A percentile compares a stretch with the other conserved stretches of the same genome.
These are phyloP conservation scores for Pichia sp. DNA, from an alignment of 1,139 yeast species.

Conservation along the genomic window DNA sequence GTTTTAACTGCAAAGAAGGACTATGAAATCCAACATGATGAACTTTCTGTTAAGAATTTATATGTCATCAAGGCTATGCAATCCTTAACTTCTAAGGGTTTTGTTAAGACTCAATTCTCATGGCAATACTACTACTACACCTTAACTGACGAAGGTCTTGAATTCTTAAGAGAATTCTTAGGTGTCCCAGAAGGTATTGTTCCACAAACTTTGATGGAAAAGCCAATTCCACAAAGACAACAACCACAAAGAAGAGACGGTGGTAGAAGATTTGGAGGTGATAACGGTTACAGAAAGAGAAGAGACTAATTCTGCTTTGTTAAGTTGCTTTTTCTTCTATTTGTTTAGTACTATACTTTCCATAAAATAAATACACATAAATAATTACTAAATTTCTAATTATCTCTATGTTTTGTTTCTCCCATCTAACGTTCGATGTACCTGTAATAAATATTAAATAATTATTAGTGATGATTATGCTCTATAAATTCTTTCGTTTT, in stretches of 20 bases:
- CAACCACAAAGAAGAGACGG: slow-evolving; percentile 49
- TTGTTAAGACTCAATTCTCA: slow-evolving; percentile 99
- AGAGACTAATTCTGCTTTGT: slow-evolving; percentile 24
- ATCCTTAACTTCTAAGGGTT: slow-evolving; percentile 98
- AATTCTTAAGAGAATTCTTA: slow-evolving; percentile 95
- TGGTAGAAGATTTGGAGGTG: slow-evolving; percentile 32
- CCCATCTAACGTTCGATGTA: too few species aligned
- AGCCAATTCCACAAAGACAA: slow-evolving; percentile 81
- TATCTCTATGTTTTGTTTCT: slow-evolving; percentile 15
- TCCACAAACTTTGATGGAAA: slow-evolving; percentile 98
- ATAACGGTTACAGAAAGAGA: slow-evolving; percentile 41
- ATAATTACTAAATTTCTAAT: slow-evolving; percentile 1
- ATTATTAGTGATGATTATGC: too few species aligned
- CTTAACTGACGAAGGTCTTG: slow-evolving; percentile 99
- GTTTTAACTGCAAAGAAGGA: slow-evolving; percentile 99
- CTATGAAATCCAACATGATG: slow-evolving; percentile 97
- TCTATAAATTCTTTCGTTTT: too few species aligned
- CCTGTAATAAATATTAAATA: too few species aligned
- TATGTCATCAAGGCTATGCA: slow-evolving; percentile 99
- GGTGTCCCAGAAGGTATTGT: slow-evolving; percentile 98
- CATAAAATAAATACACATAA: slow-evolving; percentile 5
- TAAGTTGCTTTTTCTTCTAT: slow-evolving; percentile 3
- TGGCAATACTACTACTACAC: slow-evolving; percentile 99
- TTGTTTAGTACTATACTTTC: slow-evolving; percentile 7
- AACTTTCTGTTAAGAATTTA: slow-evolving; percentile 95